Conservation (phyloP, 2,329 filamentous ascomycete genomes). For the Cytospora paraplurivora region DNA sequence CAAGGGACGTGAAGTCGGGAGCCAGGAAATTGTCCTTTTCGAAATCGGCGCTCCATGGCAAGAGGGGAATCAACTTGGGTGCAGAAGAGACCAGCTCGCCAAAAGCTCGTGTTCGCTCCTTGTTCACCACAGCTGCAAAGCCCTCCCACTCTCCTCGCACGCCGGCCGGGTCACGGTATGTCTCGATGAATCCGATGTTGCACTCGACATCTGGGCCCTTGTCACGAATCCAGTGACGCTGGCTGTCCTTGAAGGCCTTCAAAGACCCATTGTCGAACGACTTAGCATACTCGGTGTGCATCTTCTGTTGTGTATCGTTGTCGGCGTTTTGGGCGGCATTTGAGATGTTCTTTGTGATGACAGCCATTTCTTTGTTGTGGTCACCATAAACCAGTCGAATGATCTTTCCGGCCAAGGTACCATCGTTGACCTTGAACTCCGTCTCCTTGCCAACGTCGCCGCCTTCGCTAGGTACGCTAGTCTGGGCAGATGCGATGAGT, state of each 20-base stretch:
- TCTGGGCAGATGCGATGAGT: constrained; percentile 70
- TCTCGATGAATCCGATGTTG: constrained; percentile 84
- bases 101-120: constrained; percentile 87
- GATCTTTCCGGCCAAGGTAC: constrained; percentile 65
- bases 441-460: constrained; percentile 70
- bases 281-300: constrained; percentile 73
- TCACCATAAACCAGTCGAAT: constrained; percentile 76
- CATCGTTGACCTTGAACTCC: constrained; percentile 61
- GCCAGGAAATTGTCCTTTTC: constrained; percentile 96
- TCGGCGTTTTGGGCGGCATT: constrained; percentile 69
- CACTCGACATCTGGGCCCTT: constrained; percentile 79
- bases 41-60: constrained; percentile 87
- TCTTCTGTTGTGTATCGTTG: constrained; percentile 73
- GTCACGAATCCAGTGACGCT: constrained; percentile 80
- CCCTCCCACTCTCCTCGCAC: constrained; percentile 85
- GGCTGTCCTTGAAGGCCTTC: constrained; percentile 76
- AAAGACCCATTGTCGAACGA: constrained; percentile 76
- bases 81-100: constrained; percentile 81
- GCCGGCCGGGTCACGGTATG: constrained; percentile 80
- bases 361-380: constrained; percentile 69
- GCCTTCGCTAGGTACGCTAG: constrained; percentile 60
- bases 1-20: constrained; percentile 93
- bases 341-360: constrained; percentile 66
- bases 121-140: constrained; percentile 81
- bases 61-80: constrained; percentile 78